Evolutionary conservation across 2,329 filamentous ascomycete species (phyloP), one percentile per base, ranked within the genome.

Genomic region (Chrysosporium queenslandicum): DNA sequence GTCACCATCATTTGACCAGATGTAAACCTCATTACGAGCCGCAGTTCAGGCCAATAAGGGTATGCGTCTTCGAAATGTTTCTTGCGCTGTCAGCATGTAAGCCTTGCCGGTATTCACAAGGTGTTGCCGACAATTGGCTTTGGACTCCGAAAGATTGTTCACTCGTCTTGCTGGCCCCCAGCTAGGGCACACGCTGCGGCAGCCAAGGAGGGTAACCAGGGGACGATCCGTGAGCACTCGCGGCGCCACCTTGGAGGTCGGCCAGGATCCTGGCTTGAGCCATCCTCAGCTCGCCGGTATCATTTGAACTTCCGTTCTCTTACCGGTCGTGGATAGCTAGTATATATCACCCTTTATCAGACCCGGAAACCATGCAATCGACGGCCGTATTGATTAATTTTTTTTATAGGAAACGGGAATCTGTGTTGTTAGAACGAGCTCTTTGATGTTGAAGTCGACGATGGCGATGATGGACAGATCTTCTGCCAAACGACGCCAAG

Each of bases 401-500:
- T n/a, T 9, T 11, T 16, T 39, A n/a, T 30, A 39, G n/a, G n/a
- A n/a, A n/a, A n/a, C n/a, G n/a, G n/a, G n/a, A n/a, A n/a, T n/a
- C n/a, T n/a, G n/a, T n/a, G n/a, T n/a, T 1, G 20, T 46, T 11
- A n/a, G 25, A 46, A 46, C 27, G 25, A 32, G 11, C 4, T 34
- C 5, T 14, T 39, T 23, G 4, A 5, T 39, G 8, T n/a, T 36
- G n/a, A 25, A n/a, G 29, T 40, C 40, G 32, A 48, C 6, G 8
- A 25, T 27, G 21, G 21, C 11, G 21, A 43, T 29, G 45, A 52
- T 53, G 50, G 50, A 51, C 39, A 40, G 32, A 46, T 20, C 43
- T 20, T 36, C 53, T 32, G 25, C 42, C 27, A 48, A 49, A 46
- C 53, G 53, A 41, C 54, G 54, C 54, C 54, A 56, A 56, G 54